Conservation (phyloP, 305 asterid genomes). For the Caryopteris hybrid region DNA sequence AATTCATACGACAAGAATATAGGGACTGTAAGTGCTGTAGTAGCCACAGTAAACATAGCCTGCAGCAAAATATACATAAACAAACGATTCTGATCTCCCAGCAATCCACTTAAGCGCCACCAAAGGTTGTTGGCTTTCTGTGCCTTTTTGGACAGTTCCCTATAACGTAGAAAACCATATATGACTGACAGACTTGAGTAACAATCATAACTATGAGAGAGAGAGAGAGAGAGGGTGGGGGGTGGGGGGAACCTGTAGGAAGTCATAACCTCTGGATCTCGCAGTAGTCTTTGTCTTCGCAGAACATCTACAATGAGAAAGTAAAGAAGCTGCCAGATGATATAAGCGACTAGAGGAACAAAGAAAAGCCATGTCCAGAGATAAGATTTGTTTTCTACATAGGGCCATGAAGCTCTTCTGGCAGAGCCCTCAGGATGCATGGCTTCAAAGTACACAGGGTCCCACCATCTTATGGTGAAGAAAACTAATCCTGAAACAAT, state of each 20-base stretch:
- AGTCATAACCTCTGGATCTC: slow-evolving; percentile 94
- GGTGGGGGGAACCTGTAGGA: slow-evolving; percentile 65
- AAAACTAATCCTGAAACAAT: slow-evolving; percentile 70
- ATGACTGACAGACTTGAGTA: not conserved
- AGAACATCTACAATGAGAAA: slow-evolving; percentile 81
- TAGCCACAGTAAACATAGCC: slow-evolving; percentile 82
- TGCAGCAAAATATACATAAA: slow-evolving; percentile 87
- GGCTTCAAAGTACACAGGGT: slow-evolving; percentile 71
- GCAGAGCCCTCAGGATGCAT: slow-evolving; percentile 81
- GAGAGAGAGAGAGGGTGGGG: not conserved
- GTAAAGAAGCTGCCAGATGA: slow-evolving; percentile 80
- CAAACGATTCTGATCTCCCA: slow-evolving; percentile 88
- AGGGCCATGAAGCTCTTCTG: slow-evolving; percentile 74
- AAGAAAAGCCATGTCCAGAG: slow-evolving; percentile 93
- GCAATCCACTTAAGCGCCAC: slow-evolving; percentile 98
- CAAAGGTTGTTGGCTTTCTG: slow-evolving; percentile 87
- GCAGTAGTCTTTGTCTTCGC: slow-evolving; percentile 73
- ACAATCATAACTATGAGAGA: not conserved
- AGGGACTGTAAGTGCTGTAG: slow-evolving; percentile 82
- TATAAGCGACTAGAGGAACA: slow-evolving; percentile 73
- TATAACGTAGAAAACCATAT: slow-evolving; percentile 14
- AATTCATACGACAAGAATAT: slow-evolving; percentile 80
- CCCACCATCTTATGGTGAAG: slow-evolving; percentile 99
- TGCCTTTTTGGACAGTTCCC: slow-evolving; percentile 95
- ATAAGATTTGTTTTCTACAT: slow-evolving; percentile 59